A percentile compares a stretch with the other conserved stretches of the same genome.
phyloP scores from a whole-genome alignment of 441 rosid species.

The Raphanus hybrid region DNA sequence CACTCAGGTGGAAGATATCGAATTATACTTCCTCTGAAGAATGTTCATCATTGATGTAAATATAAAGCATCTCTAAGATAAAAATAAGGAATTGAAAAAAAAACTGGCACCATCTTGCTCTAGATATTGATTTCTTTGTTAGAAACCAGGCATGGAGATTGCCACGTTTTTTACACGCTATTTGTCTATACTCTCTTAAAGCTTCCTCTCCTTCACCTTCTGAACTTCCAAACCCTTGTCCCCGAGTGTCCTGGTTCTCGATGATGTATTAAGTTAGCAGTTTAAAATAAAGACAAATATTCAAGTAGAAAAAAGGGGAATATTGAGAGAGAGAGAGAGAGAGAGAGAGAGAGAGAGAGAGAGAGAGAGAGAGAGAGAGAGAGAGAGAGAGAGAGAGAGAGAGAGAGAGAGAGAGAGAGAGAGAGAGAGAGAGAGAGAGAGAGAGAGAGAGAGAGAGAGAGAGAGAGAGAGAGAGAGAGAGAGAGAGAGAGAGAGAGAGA shows the following conservation, averaged over 20 bases:
- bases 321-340: too few relatives aligned
- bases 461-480: too few relatives aligned
- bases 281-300: too few relatives aligned
- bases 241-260: conserved; percentile 36
- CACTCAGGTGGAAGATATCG: neutral
- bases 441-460: too few relatives aligned
- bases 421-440: too few relatives aligned
- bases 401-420: too few relatives aligned
- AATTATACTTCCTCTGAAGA: conserved; percentile 11
- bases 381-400: too few relatives aligned
- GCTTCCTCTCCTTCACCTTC: conserved; percentile 70
- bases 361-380: too few relatives aligned
- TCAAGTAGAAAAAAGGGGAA: too few relatives aligned
- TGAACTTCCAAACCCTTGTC: conserved; percentile 59
- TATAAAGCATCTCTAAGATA: conserved; percentile 14
- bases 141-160: conserved; percentile 80
- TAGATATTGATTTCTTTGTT: conserved; percentile 77
- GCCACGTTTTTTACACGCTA: conserved; percentile 85
- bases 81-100: conserved; percentile 42
- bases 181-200: conserved; percentile 75
- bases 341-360: too few relatives aligned
- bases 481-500: too few relatives aligned
- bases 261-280: too few relatives aligned
- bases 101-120: conserved; percentile 99
- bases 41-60: conserved; percentile 1